Evolutionary conservation across 2,329 filamentous ascomycete species (phyloP).

Genomic region (Tetracladium maxilliforme): DNA sequence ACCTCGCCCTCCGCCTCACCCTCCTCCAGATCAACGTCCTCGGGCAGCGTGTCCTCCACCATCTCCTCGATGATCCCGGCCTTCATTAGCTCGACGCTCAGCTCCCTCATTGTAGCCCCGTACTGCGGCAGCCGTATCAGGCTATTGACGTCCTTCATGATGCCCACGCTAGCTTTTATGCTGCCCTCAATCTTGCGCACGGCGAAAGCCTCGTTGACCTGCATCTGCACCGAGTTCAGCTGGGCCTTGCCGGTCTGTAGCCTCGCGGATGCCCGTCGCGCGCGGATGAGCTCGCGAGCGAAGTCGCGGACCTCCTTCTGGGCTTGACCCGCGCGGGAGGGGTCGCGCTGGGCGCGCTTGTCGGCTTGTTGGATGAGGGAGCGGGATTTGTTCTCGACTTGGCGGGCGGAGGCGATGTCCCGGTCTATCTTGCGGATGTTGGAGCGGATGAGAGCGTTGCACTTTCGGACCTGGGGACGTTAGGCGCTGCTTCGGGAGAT

Average conservation of each 20-base stretch:
- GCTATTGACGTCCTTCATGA: constrained; percentile 94
- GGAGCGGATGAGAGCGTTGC: constrained; percentile 74
- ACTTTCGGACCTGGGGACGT: constrained; percentile 71
- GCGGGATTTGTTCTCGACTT: constrained; percentile 72
- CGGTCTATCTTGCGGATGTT: constrained; percentile 93
- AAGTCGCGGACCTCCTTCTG: constrained; percentile 74
- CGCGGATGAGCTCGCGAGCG: constrained; percentile 72
- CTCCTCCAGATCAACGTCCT: constrained; percentile 58
- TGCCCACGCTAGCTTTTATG: constrained; percentile 70
- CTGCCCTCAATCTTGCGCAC: constrained; percentile 92
- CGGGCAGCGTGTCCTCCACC: constrained; percentile 74
- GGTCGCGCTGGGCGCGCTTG: constrained; percentile 66
- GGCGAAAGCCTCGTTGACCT: constrained; percentile 92
- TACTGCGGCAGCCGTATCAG: constrained; percentile 76
- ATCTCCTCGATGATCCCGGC: constrained; percentile 98
- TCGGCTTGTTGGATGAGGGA: constrained; percentile 73
- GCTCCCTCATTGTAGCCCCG: constrained; percentile 75
- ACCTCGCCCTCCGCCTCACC: constrained; percentile 73
- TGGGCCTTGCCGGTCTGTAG: constrained; percentile 83
- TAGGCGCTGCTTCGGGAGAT: constrained; percentile 3
- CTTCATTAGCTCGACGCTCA: constrained; percentile 78
- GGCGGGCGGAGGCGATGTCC: constrained; percentile 67
- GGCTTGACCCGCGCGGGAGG: constrained; percentile 65
- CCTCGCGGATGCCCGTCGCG: constrained; percentile 60
- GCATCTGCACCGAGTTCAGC: constrained; percentile 86